Conservation (phyloP, 495 filamentous ascomycete genomes). For the Cercophora newfieldiana region DNA sequence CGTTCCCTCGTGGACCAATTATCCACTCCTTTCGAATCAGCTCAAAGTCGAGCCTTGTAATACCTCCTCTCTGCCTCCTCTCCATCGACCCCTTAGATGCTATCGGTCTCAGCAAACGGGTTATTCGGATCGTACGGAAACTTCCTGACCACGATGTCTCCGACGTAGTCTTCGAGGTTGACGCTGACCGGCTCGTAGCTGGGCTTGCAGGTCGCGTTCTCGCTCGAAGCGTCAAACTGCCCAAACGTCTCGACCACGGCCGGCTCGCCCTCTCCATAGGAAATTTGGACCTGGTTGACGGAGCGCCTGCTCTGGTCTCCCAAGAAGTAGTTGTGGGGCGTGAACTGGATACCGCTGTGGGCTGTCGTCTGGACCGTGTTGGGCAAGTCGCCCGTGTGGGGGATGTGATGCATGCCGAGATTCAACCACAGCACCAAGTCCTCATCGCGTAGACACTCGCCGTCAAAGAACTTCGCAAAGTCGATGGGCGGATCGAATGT, state of each 20-base stretch:
- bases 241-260: slow-evolving; percentile 42
- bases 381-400: slow-evolving; percentile 56
- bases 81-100: slow-evolving; percentile 4
- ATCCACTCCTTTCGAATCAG: background rate
- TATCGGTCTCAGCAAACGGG: slow-evolving; percentile 35
- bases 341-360: slow-evolving; percentile 43
- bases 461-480: slow-evolving; percentile 57
- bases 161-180: slow-evolving; percentile 39
- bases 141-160: slow-evolving; percentile 48
- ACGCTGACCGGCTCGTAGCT: slow-evolving; percentile 27
- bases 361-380: slow-evolving; percentile 54
- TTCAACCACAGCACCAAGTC: slow-evolving; percentile 59
- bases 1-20: background rate
- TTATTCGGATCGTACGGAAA: slow-evolving; percentile 47
- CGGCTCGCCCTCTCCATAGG: slow-evolving; percentile 39
- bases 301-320: slow-evolving; percentile 26
- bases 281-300: slow-evolving; percentile 45
- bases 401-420: slow-evolving; percentile 60
- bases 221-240: slow-evolving; percentile 16
- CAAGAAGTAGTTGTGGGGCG: slow-evolving; percentile 45
- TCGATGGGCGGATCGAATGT: slow-evolving; percentile 52
- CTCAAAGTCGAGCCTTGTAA: no score
- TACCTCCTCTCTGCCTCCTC: no score
- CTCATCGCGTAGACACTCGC: slow-evolving; percentile 53
- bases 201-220: slow-evolving; percentile 26